Conservation (phyloP, 2,329 filamentous ascomycete genomes). For the Botrytis squamosa region DNA sequence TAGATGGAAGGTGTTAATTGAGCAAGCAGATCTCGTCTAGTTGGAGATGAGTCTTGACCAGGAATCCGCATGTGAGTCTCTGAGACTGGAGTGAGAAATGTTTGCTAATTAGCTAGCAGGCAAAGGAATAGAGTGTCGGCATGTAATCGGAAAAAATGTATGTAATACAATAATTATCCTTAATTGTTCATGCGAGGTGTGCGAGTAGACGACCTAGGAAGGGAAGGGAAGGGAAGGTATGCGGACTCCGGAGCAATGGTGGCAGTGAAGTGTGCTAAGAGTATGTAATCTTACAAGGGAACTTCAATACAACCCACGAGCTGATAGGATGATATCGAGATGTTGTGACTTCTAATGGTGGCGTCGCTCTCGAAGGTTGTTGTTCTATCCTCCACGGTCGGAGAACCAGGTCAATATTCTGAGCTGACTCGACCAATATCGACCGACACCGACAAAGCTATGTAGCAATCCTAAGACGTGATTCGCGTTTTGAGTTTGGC, state of each 20-base stretch:
- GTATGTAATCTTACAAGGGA: not conserved
- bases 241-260: not conserved
- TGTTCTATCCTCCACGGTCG: not conserved
- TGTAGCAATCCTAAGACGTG: slow-evolving; percentile 25
- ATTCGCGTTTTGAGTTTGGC: slow-evolving; percentile 32
- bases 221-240: not conserved
- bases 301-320: not conserved
- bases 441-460: not conserved
- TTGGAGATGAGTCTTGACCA: not conserved
- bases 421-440: not conserved
- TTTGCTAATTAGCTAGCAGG: not conserved
- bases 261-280: not conserved
- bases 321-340: slow-evolving; percentile 1
- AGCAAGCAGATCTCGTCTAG: slow-evolving; percentile 9
- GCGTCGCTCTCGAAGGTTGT: slow-evolving; percentile 1
- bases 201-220: not conserved
- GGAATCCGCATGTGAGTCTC: not conserved
- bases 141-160: not conserved
- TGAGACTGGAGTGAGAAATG: not conserved
- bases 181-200: not conserved
- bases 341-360: not conserved
- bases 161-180: not conserved
- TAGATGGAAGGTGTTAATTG: not conserved
- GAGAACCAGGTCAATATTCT: not conserved
- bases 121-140: not conserved